A percentile compares a stretch with the other conserved stretches of the same genome.
These are phyloP conservation scores for Pleurotus citrinopileatus DNA, from an alignment of 768 basidiomycete genomes.

Conservation along the genomic window DNA sequence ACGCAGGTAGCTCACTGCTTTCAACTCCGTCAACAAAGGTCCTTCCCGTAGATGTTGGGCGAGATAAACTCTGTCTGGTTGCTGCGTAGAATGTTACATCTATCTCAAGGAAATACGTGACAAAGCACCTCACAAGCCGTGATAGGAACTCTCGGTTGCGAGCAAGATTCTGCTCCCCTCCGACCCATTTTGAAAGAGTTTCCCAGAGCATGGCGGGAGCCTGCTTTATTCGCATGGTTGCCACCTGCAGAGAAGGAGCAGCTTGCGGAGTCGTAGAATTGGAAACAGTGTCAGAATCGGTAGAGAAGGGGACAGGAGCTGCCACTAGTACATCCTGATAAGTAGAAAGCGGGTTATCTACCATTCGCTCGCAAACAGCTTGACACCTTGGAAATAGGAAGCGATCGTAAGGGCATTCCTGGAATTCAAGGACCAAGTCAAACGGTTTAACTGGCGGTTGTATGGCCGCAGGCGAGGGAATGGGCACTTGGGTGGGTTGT, in stretches of 20 bases:
- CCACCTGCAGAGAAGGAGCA: conserved; percentile 27
- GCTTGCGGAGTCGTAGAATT: conserved; percentile 8
- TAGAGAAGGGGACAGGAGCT: conserved; percentile 43
- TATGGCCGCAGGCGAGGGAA: conserved; percentile 12
- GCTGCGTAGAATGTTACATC: conserved; percentile 29
- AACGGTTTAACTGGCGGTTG: conserved; percentile 48
- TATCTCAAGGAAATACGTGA: conserved; percentile 2
- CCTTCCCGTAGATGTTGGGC: conserved; percentile 57
- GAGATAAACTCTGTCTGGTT: conserved; percentile 45
- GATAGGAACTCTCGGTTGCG: conserved; percentile 44
- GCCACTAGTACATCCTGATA: conserved; percentile 37
- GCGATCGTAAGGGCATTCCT: conserved; percentile 59
- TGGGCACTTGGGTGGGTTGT: conserved; percentile 13
- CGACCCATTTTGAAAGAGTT: conserved; percentile 58
- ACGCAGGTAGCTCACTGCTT: conserved; percentile 36
- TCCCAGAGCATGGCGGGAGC: conserved; percentile 54
- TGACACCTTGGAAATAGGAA: conserved; percentile 66
- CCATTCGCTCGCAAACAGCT: conserved; percentile 42
- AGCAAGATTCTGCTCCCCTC: conserved; percentile 49
- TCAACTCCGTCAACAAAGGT: conserved; percentile 54
- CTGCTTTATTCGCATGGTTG: conserved; percentile 46
- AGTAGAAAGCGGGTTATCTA: conserved; percentile 21
- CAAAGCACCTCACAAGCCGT: conserved; percentile 37
- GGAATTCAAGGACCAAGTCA: conserved; percentile 72
- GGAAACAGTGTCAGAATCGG: conserved; percentile 7